These are phyloP conservation scores for Phytopythium kandeliae DNA, from an alignment of 352 stramenopile species.

Conservation along the genomic window DNA sequence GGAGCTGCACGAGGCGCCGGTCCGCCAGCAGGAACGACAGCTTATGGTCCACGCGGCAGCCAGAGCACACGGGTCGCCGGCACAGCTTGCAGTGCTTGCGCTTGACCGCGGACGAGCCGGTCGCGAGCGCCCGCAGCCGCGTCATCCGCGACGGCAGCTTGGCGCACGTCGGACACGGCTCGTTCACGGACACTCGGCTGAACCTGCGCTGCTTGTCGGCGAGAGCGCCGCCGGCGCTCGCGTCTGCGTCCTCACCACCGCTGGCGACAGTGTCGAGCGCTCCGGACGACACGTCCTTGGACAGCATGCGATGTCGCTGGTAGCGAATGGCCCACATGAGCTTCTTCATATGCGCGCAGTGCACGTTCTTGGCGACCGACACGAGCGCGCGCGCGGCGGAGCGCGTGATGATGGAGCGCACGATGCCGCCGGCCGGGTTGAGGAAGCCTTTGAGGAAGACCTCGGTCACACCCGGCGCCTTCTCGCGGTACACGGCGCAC, in stretches of 20 bases:
- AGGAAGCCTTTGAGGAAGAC: constrained; percentile 48
- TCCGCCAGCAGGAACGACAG: constrained; percentile 23
- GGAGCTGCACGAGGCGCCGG: constrained; percentile 17
- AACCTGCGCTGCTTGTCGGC: not conserved
- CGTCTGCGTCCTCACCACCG: too few species aligned
- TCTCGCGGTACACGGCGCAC: constrained; percentile 52
- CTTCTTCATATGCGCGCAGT: constrained; percentile 64
- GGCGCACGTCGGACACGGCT: constrained; percentile 1
- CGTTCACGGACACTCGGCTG: not conserved
- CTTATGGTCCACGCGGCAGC: constrained; percentile 39
- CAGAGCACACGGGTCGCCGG: constrained; percentile 31
- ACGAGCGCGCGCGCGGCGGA: constrained; percentile 28
- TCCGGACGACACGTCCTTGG: constrained; percentile 8
- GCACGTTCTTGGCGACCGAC: constrained; percentile 24
- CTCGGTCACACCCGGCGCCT: constrained; percentile 35
- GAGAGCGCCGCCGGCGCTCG: not conserved
- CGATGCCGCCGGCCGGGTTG: constrained; percentile 25
- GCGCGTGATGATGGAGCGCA: constrained; percentile 26
- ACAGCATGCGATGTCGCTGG: constrained; percentile 6
- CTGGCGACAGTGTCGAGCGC: too few species aligned
- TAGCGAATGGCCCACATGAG: constrained; percentile 40
- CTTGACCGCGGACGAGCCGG: not conserved
- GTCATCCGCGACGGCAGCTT: constrained; percentile 5
- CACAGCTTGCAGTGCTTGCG: constrained; percentile 33
- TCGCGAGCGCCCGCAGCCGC: not conserved